Evolutionary conservation across 2,329 filamentous ascomycete species (phyloP).

Genomic region (Simplicillium sp.): DNA sequence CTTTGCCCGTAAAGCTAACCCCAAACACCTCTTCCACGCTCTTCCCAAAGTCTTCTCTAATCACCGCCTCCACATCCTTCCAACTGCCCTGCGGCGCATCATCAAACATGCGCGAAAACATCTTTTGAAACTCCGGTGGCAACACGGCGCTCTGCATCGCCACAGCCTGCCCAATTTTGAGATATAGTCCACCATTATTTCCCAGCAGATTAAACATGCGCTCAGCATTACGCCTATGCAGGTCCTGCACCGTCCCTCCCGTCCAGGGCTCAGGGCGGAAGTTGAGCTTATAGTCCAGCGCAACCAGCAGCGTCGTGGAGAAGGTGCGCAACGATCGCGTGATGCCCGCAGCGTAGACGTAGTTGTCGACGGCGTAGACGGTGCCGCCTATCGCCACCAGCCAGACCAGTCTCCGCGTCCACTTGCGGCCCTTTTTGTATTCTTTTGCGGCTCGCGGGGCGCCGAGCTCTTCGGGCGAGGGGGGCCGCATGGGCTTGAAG

Average conservation of each 20-base stretch:
- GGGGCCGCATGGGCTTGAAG: conserved; percentile 63
- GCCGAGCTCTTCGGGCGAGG: conserved; percentile 70
- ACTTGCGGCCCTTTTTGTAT: conserved; percentile 62
- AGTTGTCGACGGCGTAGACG: conserved; percentile 59
- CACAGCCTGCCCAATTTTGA: conserved; percentile 97
- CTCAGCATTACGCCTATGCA: conserved; percentile 79
- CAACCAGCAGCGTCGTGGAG: conserved; percentile 66
- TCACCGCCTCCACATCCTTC: conserved; percentile 75
- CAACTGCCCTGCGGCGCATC: conserved; percentile 91
- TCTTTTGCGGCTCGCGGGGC: conserved; percentile 60
- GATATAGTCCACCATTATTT: conserved; percentile 82
- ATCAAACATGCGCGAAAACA: conserved; percentile 96
- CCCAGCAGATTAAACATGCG: conserved; percentile 73
- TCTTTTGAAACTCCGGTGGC: conserved; percentile 88
- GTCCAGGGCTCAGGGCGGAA: conserved; percentile 72
- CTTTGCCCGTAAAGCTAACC: conserved; percentile 66
- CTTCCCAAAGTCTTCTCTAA: conserved; percentile 81
- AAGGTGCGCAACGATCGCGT: conserved; percentile 77
- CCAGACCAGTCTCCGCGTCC: conserved; percentile 64
- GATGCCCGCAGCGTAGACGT: conserved; percentile 71
- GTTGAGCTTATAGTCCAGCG: conserved; percentile 93
- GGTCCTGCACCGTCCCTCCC: conserved; percentile 62
- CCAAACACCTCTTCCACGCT: conserved; percentile 87
- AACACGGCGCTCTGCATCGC: conserved; percentile 95
- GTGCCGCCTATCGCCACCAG: conserved; percentile 48